Conservation (phyloP, 225 moss, liverwort and hornwort species). For the Bryum argenteum region DNA sequence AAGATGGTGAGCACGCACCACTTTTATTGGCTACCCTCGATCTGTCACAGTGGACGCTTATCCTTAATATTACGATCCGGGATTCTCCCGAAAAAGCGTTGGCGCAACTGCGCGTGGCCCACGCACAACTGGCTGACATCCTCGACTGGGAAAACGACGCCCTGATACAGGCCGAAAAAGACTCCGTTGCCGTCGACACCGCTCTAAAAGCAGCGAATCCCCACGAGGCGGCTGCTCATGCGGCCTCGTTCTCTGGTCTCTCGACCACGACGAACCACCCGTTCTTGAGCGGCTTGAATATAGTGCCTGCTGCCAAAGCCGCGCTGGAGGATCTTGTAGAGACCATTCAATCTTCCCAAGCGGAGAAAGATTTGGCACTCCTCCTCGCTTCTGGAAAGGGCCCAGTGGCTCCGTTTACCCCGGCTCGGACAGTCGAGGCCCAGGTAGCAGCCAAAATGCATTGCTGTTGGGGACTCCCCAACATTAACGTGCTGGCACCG, state of each 20-base stretch:
- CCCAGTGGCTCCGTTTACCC: neutral
- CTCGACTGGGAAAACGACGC: no score
- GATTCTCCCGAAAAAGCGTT: no score
- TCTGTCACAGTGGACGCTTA: no score
- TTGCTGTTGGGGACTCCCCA: neutral
- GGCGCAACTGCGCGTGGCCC: no score
- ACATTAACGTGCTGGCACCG: neutral
- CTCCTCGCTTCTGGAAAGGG: neutral
- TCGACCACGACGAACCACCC: neutral
- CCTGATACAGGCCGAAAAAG: no score
- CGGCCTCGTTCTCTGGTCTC: neutral
- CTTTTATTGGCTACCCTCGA: no score
- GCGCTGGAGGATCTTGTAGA: neutral
- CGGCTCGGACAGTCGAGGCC: neutral
- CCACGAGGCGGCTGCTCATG: no score
- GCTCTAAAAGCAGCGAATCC: no score
- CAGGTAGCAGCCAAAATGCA: neutral
- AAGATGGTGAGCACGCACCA: no score
- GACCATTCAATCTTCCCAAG: neutral
- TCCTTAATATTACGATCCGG: no score
- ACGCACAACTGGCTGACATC: no score
- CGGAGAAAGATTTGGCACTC: neutral
- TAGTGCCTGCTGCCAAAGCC: neutral
- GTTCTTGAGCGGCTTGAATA: neutral
- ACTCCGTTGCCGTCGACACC: no score